These are phyloP conservation scores for Yarrowia hollandica DNA, from an alignment of 805 yeast species.

Conservation along the genomic window DNA sequence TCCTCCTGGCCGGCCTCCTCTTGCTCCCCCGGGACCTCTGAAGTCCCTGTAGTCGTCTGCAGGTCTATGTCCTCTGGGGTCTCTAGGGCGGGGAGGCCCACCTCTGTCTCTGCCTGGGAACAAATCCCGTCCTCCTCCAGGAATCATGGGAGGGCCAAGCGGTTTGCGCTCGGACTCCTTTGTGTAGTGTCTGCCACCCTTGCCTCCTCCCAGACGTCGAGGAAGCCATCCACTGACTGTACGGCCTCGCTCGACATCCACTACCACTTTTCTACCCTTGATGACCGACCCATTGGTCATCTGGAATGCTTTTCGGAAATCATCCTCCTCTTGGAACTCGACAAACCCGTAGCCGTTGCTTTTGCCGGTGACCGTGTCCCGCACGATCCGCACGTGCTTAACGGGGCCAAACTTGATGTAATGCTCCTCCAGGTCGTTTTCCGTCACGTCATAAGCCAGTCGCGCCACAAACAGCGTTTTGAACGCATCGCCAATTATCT, in stretches of 20 bases:
- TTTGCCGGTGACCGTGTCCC: constrained; percentile 52
- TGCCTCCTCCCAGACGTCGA: constrained; percentile 74
- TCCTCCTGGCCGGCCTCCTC: constrained; percentile 25
- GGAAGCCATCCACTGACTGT: constrained; percentile 45
- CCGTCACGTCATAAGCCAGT: constrained; percentile 62
- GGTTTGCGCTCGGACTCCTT: constrained; percentile 37
- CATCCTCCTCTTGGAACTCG: constrained; percentile 60
- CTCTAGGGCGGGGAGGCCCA: constrained; percentile 19
- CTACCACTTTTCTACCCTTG: constrained; percentile 52
- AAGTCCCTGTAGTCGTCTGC: constrained; percentile 25
- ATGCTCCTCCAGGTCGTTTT: constrained; percentile 62
- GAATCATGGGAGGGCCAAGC: constrained; percentile 10
- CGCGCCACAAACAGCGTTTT: constrained; percentile 77
- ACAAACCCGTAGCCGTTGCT: constrained; percentile 85
- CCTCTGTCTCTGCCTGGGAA: constrained; percentile 32
- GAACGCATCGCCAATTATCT: constrained; percentile 69
- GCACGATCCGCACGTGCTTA: constrained; percentile 59
- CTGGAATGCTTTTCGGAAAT: constrained; percentile 52
- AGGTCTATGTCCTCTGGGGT: constrained; percentile 21
- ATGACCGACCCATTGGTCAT: constrained; percentile 57
- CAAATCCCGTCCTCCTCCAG: constrained; percentile 30
- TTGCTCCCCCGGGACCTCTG: constrained; percentile 29
- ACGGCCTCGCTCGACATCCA: constrained; percentile 46
- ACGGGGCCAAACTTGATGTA: constrained; percentile 71
- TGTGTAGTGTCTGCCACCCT: constrained; percentile 79